Evolutionary conservation across 1,284 basidiomycete species (phyloP), one percentile per base, ranked within the genome.

Genomic region (Chondrostereum purpureum): DNA sequence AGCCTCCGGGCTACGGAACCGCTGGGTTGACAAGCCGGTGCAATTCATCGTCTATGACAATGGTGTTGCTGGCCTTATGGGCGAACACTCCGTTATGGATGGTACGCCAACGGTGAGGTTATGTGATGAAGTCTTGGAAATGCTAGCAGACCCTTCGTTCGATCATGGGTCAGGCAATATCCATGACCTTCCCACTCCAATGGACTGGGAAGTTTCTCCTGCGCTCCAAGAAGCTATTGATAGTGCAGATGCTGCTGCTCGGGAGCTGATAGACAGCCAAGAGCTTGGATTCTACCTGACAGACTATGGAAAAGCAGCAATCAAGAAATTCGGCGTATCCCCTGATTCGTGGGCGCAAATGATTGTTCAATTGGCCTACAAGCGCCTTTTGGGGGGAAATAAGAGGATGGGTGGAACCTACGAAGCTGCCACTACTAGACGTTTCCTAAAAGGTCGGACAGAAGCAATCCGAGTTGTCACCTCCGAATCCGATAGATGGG

Each of bases 271-370:
- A 44, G 70, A 75, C 31, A 72, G 75, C 18, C 91, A 93, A 58
- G 72, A 74, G 42, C 68, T 95, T 49, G 65, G 70, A 20, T 81
- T 84, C 60, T 61, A 80, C 50, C 71, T 77, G 45, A 92, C 89
- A 11, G 62, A 69, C 3, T 95, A 94, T 57, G 92, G 92, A 17
- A 94, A 94, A 66, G 77, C 76, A 24, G 79, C 80, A n/a, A 88
- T 95, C 69, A 95, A 95, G 72, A 67, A 73, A 43, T 90, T 88
- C 58, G 83, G 86, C 39, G 80, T 88, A 18, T 87, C 86, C 16
- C 92, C 92, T 1, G 92, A 95, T 59, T 87, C 86, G n/a, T 95
- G 91, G 90, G 80, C 86, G 21, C 92, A 95, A 68, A 84, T 94
- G 78, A 67, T 88, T 53, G 73, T 94, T 48, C 92, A 95, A 63